Base-by-base conservation (phyloP, 495 filamentous ascomycete genomes). In the Neurospora tetrasperma region DNA sequence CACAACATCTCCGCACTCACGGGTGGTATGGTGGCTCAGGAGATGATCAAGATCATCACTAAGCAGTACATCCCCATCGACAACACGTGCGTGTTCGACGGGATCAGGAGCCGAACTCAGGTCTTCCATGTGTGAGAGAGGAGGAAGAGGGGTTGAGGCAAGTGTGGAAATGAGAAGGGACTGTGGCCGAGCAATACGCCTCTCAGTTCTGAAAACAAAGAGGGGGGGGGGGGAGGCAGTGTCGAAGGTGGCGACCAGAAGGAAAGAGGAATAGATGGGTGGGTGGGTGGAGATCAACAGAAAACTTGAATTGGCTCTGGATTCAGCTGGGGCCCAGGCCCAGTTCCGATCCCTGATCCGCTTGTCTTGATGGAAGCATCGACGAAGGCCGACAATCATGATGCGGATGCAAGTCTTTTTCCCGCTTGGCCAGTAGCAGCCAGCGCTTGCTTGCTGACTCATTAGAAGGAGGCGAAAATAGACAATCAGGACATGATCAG, bases 31-130 rank as follows among this genome's bases (percentile, higher is more conserved):
- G 91, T 96, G 35, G 93, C 94, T 40, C 96, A 99, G 83, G 96
- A 99, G 84, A 88, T 93, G 40, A 94, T 98, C 79, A 99, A 99
- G 86, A 90, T 97, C 39, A 86, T 98, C 73, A 99, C 96, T 69
- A 90, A 93, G 81, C 96, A 99, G 86, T 99, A 99, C 84, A 88
- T 97, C 14, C 96, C 96, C 20, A 88, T 97, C 71, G 94, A 98
- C 78, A 96, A 97, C 80, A 95, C 92, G 11, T 95, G 93, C 80
- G 85, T 98, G 71, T 97, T 96, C 79, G 94, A 98, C 84, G 96
- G 96, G 66, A 90, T 97, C 31, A 84, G 80, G 72, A 96, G 94
- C 82, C 90, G 89, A 81, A 91, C 87, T 71, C 89, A 90, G 79
- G 91, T 96, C 74, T 87, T 93, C 75, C 82, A 82, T 73, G 75